A percentile compares a stretch with the other conserved stretches of the same genome.
Conservation (phyloP, 768 basidiomycete genomes). For the Pleurotus djamor region DNA sequence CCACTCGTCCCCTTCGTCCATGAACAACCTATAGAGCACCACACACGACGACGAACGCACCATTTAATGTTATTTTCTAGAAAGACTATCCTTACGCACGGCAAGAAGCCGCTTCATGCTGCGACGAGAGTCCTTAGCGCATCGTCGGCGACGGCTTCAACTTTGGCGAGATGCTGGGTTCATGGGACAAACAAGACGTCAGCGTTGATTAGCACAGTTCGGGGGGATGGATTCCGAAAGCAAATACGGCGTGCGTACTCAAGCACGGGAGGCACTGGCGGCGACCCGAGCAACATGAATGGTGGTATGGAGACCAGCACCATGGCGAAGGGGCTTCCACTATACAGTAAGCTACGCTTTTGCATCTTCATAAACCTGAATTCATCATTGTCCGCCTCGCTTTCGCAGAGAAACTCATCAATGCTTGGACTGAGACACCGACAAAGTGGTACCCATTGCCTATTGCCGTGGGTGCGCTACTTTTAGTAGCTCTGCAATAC, state of each 20-base stretch:
- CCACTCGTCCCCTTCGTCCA: conserved; percentile 2
- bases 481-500: conserved; percentile 78
- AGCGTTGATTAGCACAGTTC: conserved; percentile 42
- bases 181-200: conserved; percentile 53
- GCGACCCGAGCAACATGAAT: conserved; percentile 17
- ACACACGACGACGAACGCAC: neutral
- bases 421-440: conserved; percentile 84
- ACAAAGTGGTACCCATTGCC: conserved; percentile 97
- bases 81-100: conserved; percentile 47
- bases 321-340: conserved; percentile 31
- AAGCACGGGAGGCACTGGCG: conserved; percentile 17
- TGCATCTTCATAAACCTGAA: neutral
- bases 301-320: conserved; percentile 15
- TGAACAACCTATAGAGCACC: conserved; percentile 1
- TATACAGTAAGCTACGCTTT: conserved; percentile 44
- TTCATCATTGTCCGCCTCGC: conserved; percentile 6
- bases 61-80: conserved; percentile 46
- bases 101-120: conserved; percentile 54
- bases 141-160: conserved; percentile 43
- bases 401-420: conserved; percentile 56
- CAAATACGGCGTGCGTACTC: conserved; percentile 33
- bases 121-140: conserved; percentile 54
- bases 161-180: conserved; percentile 49
- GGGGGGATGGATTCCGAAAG: conserved; percentile 24
- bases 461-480: conserved; percentile 84